These are phyloP conservation scores for Yarrowia alimentaria DNA, from an alignment of 805 yeast genomes.

Conservation along the genomic window DNA sequence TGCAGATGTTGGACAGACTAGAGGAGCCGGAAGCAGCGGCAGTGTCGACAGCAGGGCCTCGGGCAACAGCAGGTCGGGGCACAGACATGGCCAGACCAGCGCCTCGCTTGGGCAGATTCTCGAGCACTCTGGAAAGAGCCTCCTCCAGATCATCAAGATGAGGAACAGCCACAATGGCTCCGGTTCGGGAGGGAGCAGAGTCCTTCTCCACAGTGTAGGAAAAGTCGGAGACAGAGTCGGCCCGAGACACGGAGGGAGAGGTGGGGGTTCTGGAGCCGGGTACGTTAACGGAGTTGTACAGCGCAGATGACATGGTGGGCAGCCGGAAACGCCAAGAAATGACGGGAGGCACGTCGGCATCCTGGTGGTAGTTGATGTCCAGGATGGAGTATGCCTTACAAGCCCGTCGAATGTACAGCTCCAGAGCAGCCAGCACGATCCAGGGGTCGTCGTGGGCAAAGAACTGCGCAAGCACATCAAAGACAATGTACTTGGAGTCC, in stretches of 20 bases:
- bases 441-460: constrained; percentile 78
- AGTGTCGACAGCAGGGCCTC: constrained; percentile 30
- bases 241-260: constrained; percentile 45
- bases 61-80: constrained; percentile 32
- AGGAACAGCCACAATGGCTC: constrained; percentile 74
- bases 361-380: constrained; percentile 60
- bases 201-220: constrained; percentile 76
- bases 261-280: constrained; percentile 32
- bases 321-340: constrained; percentile 87
- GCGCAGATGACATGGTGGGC: constrained; percentile 68
- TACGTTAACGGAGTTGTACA: constrained; percentile 57
- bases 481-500: constrained; percentile 93
- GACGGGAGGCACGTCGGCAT: constrained; percentile 54
- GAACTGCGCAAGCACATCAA: constrained; percentile 93
- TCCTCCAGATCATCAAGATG: constrained; percentile 92
- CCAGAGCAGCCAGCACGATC: constrained; percentile 94
- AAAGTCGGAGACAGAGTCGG: constrained; percentile 89
- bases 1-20: constrained; percentile 73
- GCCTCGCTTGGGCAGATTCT: constrained; percentile 53
- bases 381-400: constrained; percentile 93
- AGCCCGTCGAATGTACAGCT: constrained; percentile 93
- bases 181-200: constrained; percentile 70
- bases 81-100: constrained; percentile 43
- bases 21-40: constrained; percentile 28
- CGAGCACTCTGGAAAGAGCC: constrained; percentile 70